phyloP scores from a whole-genome alignment of 2,329 filamentous ascomycete species.

The Cercospora sp. region DNA sequence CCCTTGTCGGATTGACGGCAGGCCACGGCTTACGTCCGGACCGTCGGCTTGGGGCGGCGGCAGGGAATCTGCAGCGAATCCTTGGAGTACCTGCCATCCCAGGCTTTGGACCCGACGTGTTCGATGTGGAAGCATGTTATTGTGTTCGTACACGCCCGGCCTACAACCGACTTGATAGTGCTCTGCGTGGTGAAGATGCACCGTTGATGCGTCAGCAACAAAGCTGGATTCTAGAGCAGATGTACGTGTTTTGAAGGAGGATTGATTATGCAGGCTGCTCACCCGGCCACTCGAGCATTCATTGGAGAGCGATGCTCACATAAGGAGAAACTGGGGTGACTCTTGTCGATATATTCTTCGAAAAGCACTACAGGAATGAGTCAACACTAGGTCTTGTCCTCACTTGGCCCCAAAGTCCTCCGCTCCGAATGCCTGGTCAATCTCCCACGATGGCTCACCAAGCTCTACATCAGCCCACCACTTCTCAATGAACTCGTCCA shows the following conservation, averaged over 20 bases:
- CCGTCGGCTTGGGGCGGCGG: not conserved
- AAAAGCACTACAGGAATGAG: not conserved
- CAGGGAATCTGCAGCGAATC: not conserved
- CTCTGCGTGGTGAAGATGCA: not conserved
- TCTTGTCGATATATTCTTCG: not conserved
- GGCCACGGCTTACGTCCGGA: not conserved
- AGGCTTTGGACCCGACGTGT: not conserved
- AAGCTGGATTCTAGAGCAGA: not conserved
- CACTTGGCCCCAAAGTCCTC: constrained; percentile 6
- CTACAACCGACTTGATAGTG: not conserved
- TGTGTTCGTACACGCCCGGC: not conserved
- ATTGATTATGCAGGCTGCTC: not conserved
- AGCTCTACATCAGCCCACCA: constrained; percentile 36
- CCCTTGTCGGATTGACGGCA: not conserved
- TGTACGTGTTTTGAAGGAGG: not conserved
- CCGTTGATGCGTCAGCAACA: not conserved
- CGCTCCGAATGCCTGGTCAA: constrained; percentile 22
- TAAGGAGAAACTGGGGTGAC: not conserved
- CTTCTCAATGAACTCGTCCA: constrained; percentile 33
- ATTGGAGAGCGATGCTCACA: not conserved
- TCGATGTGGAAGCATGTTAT: not conserved
- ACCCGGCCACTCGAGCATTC: not conserved
- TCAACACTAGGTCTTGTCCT: no score
- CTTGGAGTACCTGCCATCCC: not conserved
- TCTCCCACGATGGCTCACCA: constrained; percentile 28